Evolutionary conservation across 768 basidiomycete species (phyloP), one percentile per base, ranked within the genome.

Genomic region (Russula sp.): DNA sequence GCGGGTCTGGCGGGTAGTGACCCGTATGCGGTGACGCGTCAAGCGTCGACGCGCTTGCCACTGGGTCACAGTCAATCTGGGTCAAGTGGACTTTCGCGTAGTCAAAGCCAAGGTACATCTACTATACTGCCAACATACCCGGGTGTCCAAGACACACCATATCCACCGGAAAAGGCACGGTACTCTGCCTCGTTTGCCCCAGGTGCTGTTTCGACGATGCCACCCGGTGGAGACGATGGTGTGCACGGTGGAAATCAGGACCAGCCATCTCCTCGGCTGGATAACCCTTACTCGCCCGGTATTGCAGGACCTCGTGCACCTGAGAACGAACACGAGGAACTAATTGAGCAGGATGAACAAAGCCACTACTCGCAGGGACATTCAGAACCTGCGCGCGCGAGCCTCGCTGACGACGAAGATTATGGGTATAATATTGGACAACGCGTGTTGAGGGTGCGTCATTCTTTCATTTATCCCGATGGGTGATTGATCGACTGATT

Each of bases 401-500:
- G 72, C 59, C 42, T 73, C 34, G 61, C 70, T 18, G 74, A 75
- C 32, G 72, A 74, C 11, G 73, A 73, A 48, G 74, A 75, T 42
- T 73, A 75, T 59, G 69, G 67, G 38, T 70, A 70, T 34, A 71
- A 65, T 16, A 68, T 69, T 5, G 69, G 69, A 16, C 54, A 66
- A 35, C 64, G 73, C 42, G 73, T 74, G 51, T 56, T 74, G 58
- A 70, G 72, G 68, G 73, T 73, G 46, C 38, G 68, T 62, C 39
- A 38, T 25, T 9, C 20, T 22, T 29, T 41, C 13, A 10, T 34
- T 20, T 22, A n/a, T 38, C 18, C 39, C 7, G 11, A 47, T 16
- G 22, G 5, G 45, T 20, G 32, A 36, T 51, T 53, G 32, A 43
- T 42, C 11, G 29, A 38, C 13, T 34, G 29, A 34, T 62, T 34